phyloP scores from a whole-genome alignment of 306 rosid genomes.

The Leucaena leucocephala region DNA sequence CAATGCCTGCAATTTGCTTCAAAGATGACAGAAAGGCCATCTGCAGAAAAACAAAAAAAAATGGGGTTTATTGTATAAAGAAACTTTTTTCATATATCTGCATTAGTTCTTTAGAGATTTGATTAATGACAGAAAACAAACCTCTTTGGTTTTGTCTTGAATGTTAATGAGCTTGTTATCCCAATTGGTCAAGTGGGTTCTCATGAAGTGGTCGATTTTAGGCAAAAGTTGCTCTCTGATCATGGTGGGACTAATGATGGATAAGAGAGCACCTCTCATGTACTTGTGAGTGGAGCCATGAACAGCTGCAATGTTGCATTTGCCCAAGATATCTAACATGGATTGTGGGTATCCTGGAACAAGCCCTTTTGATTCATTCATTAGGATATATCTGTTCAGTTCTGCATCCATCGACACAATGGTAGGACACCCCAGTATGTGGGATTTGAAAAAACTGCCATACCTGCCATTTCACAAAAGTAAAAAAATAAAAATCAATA shows the following conservation, averaged over 20 bases:
- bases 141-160: slow-evolving; percentile 91
- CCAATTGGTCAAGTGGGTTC: slow-evolving; percentile 68
- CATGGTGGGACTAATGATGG: slow-evolving; percentile 72
- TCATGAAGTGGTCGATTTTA: slow-evolving; percentile 79
- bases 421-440: slow-evolving; percentile 94
- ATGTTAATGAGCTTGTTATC: slow-evolving; percentile 69
- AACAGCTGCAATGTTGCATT: slow-evolving; percentile 92
- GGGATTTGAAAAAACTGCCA: slow-evolving; percentile 96
- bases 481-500: neutral
- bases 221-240: slow-evolving; percentile 75
- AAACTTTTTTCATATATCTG: neutral
- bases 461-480: slow-evolving; percentile 57
- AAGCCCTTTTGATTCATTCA: slow-evolving; percentile 94
- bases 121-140: slow-evolving; percentile 14
- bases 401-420: slow-evolving; percentile 98
- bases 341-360: slow-evolving; percentile 98
- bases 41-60: slow-evolving; percentile 45
- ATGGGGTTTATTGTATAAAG: neutral
- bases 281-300: slow-evolving; percentile 94
- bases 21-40: slow-evolving; percentile 86
- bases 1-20: slow-evolving; percentile 79
- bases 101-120: neutral
- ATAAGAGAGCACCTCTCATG: slow-evolving; percentile 84
- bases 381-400: slow-evolving; percentile 75
- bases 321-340: slow-evolving; percentile 90